Percentiles rank a stretch among this genome's conserved stretches.
Evolutionary conservation across 192 early-diverging fungal species (phyloP).

Genomic region (Linnemannia schmuckeri): DNA sequence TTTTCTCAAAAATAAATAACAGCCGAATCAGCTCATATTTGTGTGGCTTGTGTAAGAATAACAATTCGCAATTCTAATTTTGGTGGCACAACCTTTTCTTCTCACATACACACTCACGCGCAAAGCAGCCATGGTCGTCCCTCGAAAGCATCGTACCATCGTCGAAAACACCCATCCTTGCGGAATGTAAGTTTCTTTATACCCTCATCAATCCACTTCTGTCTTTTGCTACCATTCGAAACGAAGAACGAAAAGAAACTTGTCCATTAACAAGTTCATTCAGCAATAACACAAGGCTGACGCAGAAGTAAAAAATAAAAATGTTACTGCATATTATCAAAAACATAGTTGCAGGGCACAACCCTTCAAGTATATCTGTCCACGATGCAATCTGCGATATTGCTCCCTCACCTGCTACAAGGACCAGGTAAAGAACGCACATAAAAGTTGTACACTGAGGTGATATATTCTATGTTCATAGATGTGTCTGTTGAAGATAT

Average conservation of each 20-base stretch:
- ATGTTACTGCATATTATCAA: background rate
- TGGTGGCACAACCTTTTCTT: conserved; percentile 7
- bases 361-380: conserved; percentile 73
- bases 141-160: conserved; percentile 29
- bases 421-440: conserved; percentile 54
- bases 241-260: background rate
- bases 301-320: background rate
- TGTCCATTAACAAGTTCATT: background rate
- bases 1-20: background rate
- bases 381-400: conserved; percentile 75
- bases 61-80: background rate
- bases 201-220: background rate
- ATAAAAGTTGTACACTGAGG: background rate
- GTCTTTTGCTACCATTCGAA: background rate
- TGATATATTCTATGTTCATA: background rate
- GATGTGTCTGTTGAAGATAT: background rate
- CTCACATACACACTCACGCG: background rate
- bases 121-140: conserved; percentile 27
- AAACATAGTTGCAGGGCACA: conserved; percentile 66
- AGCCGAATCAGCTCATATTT: background rate
- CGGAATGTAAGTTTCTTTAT: conserved; percentile 34
- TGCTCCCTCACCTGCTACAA: conserved; percentile 77
- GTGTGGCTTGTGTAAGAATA: background rate
- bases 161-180: conserved; percentile 33
- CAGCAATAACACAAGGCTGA: background rate